Conservation (phyloP, 441 rosid genomes). For the Pelargonium citronellum region DNA sequence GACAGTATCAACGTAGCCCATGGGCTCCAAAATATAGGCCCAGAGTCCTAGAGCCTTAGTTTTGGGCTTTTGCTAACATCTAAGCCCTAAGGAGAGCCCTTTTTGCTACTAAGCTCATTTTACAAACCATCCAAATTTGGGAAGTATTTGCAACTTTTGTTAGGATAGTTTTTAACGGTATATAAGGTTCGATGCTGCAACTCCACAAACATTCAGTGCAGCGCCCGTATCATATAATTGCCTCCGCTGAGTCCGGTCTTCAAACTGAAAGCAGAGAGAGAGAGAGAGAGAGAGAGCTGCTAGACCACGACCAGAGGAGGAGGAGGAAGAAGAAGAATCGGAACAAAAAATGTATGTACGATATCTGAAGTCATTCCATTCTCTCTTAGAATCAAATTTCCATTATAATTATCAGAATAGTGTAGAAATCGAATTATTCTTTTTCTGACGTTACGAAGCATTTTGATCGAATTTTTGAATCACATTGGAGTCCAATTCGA, state of each 20-base stretch:
- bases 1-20: too few species aligned
- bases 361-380: neutral
- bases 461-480: neutral
- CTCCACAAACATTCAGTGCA: neutral
- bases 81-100: too few species aligned
- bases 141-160: too few species aligned
- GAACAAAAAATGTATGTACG: slow-evolving; percentile 2
- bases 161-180: neutral
- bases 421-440: neutral
- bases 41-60: too few species aligned
- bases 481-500: neutral
- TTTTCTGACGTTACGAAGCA: neutral
- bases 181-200: neutral
- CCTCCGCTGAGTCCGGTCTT: slow-evolving; percentile 12
- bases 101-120: too few species aligned
- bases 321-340: slow-evolving; percentile 1
- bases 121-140: too few species aligned
- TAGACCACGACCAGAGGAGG: slow-evolving; percentile 2
- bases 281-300: neutral
- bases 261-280: slow-evolving; percentile 9
- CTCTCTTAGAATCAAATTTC: neutral
- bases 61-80: too few species aligned
- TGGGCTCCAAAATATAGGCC: too few species aligned
- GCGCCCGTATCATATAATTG: slow-evolving; percentile 1
- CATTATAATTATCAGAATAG: neutral